These are phyloP conservation scores for Dentipellis fragilis DNA, from an alignment of 768 basidiomycete genomes.

Conservation along the genomic window DNA sequence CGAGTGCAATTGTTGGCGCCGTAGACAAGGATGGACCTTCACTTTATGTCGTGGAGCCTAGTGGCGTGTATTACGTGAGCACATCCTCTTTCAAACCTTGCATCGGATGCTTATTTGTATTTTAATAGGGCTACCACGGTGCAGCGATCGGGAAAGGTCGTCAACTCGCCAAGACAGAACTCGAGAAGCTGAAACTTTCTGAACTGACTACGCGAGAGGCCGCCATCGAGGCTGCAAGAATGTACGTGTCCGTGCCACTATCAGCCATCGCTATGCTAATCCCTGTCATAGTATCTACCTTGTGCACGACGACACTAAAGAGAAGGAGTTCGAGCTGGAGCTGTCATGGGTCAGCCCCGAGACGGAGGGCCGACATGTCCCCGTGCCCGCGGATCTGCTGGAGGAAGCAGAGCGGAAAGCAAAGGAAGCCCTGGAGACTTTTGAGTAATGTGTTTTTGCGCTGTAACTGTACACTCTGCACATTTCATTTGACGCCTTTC, in stretches of 20 bases:
- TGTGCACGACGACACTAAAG: constrained; percentile 95
- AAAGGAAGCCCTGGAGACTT: constrained; percentile 72
- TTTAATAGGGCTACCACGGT: constrained; percentile 78
- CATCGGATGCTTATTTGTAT: neutral
- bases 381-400: constrained; percentile 78
- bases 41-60: constrained; percentile 89
- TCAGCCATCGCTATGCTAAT: constrained; percentile 1
- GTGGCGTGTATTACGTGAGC: constrained; percentile 82
- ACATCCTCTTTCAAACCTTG: neutral
- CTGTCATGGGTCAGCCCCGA: constrained; percentile 93
- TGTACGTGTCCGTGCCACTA: constrained; percentile 45
- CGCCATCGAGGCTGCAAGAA: constrained; percentile 87
- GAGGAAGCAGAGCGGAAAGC: constrained; percentile 83
- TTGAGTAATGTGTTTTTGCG: constrained; percentile 30
- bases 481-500: constrained; percentile 1
- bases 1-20: constrained; percentile 84
- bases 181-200: constrained; percentile 88
- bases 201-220: constrained; percentile 79
- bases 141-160: constrained; percentile 98
- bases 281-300: constrained; percentile 69
- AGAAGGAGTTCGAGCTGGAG: constrained; percentile 97
- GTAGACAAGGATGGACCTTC: constrained; percentile 83
- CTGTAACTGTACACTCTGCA: constrained; percentile 15
- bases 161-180: constrained; percentile 93
- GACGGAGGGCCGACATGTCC: constrained; percentile 66